Conservation (phyloP, 2,329 filamentous ascomycete genomes). For the Arthrobotrys musiformis region DNA sequence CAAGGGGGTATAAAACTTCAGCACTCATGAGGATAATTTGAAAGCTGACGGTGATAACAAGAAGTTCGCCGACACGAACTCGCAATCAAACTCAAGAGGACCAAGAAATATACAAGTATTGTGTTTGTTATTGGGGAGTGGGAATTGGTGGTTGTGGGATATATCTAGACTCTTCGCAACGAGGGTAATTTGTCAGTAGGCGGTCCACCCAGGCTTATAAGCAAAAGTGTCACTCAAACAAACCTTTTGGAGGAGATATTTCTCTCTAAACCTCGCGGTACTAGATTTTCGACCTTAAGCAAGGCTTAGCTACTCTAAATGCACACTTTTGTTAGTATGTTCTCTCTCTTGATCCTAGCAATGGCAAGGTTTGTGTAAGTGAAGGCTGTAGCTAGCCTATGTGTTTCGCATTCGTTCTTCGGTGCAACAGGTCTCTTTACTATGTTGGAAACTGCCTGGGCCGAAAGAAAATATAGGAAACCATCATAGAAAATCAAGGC, state of each 20-base stretch:
- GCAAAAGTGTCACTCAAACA: neutral
- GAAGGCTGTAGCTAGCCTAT: slow-evolving; percentile 23
- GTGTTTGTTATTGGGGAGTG: neutral
- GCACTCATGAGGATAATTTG: slow-evolving; percentile 32
- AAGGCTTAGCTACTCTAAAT: slow-evolving; percentile 31
- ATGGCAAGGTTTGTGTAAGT: slow-evolving; percentile 5
- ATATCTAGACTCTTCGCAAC: slow-evolving; percentile 23
- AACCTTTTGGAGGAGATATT: slow-evolving; percentile 24
- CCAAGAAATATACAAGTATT: slow-evolving; percentile 20
- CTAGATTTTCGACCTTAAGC: slow-evolving; percentile 24
- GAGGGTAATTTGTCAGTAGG: slow-evolving; percentile 13
- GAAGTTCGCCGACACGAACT: slow-evolving; percentile 31
- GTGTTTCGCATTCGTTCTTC: slow-evolving; percentile 46
- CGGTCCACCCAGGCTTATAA: slow-evolving; percentile 25
- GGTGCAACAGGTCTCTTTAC: slow-evolving; percentile 18
- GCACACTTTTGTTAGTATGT: slow-evolving; percentile 32
- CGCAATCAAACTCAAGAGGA: slow-evolving; percentile 19
- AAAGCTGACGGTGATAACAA: slow-evolving; percentile 18
- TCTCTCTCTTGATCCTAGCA: slow-evolving; percentile 13
- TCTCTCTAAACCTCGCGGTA: neutral
- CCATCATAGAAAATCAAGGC: neutral
- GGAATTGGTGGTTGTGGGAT: neutral
- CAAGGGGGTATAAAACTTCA: slow-evolving; percentile 47
- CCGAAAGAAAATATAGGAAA: neutral
- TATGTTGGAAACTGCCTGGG: slow-evolving; percentile 19